Evolutionary conservation across 495 filamentous ascomycete genomes (phyloP).

Genomic region (Daldinia concentrica): DNA sequence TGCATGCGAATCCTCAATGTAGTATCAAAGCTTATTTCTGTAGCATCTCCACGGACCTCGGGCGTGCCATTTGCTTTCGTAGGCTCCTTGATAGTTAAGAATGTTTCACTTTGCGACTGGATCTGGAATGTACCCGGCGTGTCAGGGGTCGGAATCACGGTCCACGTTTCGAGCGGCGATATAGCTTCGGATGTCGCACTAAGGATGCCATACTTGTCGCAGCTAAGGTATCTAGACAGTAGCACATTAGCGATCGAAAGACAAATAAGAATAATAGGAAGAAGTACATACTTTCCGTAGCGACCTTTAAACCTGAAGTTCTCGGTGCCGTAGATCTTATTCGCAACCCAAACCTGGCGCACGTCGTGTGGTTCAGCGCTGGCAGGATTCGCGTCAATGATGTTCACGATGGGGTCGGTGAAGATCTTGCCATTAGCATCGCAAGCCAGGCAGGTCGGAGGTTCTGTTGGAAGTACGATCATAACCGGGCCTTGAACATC

Average conservation of each 20-base stretch:
- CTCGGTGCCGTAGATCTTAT: slow-evolving; percentile 82
- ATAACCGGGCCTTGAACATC: slow-evolving; percentile 89
- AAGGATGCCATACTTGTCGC: slow-evolving; percentile 83
- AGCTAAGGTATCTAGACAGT: slow-evolving; percentile 68
- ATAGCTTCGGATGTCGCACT: slow-evolving; percentile 82
- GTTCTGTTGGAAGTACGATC: slow-evolving; percentile 75
- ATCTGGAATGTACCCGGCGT: slow-evolving; percentile 73
- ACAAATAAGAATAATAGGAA: not conserved
- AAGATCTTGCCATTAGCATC: slow-evolving; percentile 89
- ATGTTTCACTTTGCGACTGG: slow-evolving; percentile 70
- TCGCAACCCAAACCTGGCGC: slow-evolving; percentile 93
- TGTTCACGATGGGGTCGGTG: slow-evolving; percentile 79
- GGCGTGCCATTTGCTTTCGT: slow-evolving; percentile 57
- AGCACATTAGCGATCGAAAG: slow-evolving; percentile 48
- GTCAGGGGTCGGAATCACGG: slow-evolving; percentile 69
- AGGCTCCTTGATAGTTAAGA: slow-evolving; percentile 62
- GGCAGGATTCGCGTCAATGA: slow-evolving; percentile 76
- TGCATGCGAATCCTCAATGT: slow-evolving; percentile 91
- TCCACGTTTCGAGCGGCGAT: slow-evolving; percentile 81
- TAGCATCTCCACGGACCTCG: slow-evolving; percentile 83
- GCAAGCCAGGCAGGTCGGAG: slow-evolving; percentile 77
- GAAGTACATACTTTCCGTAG: slow-evolving; percentile 74
- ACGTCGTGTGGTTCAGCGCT: slow-evolving; percentile 95
- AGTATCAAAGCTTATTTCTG: slow-evolving; percentile 74
- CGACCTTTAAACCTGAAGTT: slow-evolving; percentile 84